Conservation (phyloP, 192 early-diverging fungal genomes). For the Spizellomyces punctatus region DNA sequence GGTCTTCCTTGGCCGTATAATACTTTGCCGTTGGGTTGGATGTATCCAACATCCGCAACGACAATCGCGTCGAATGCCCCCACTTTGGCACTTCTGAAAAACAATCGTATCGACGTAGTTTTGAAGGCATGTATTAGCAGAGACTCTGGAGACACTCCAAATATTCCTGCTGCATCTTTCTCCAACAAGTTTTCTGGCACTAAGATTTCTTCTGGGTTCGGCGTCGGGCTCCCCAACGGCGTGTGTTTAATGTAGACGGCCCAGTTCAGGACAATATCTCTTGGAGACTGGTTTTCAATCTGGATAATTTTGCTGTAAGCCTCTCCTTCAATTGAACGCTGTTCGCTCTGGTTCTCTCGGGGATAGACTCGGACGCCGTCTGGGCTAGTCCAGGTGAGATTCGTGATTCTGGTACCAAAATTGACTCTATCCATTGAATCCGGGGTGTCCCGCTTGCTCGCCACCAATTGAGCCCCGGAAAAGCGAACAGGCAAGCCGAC, state of each 20-base stretch:
- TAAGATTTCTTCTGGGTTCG: slow-evolving; percentile 28
- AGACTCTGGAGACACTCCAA: slow-evolving; percentile 32
- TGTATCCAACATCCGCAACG: slow-evolving; percentile 52
- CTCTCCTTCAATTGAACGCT: slow-evolving; percentile 17
- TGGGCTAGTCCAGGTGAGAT: slow-evolving; percentile 27
- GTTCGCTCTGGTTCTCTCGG: slow-evolving; percentile 5
- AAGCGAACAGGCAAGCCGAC: slow-evolving; percentile 54
- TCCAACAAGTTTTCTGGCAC: slow-evolving; percentile 34
- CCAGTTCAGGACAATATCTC: slow-evolving; percentile 48
- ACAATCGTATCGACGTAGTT: slow-evolving; percentile 33
- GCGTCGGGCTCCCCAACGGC: not conserved
- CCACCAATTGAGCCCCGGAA: slow-evolving; percentile 48
- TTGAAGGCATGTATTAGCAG: slow-evolving; percentile 44
- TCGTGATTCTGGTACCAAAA: slow-evolving; percentile 51
- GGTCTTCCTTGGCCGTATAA: slow-evolving; percentile 26
- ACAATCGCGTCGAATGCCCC: slow-evolving; percentile 45
- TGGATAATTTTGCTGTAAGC: slow-evolving; percentile 38
- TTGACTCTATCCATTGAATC: slow-evolving; percentile 45
- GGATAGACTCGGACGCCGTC: slow-evolving; percentile 20
- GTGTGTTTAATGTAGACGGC: slow-evolving; percentile 42
- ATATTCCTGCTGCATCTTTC: slow-evolving; percentile 22
- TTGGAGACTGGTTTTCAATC: slow-evolving; percentile 54
- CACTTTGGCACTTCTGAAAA: slow-evolving; percentile 35
- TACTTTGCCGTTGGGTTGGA: slow-evolving; percentile 38
- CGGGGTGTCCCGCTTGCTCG: slow-evolving; percentile 12